Conservation (phyloP, 306 rosid species). For the Castanea mollissima region DNA sequence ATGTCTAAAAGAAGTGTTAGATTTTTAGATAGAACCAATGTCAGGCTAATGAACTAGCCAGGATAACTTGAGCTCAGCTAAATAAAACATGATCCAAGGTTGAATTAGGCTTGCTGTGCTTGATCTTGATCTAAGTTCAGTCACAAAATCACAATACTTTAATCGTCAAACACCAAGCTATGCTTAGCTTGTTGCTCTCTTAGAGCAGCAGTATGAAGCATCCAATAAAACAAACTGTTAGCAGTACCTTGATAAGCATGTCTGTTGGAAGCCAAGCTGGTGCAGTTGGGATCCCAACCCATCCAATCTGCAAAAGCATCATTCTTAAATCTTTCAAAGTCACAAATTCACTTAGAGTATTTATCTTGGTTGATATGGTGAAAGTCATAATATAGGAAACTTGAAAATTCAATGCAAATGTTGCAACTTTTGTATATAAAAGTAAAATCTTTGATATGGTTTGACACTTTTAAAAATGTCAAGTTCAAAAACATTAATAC, state of each 20-base stretch:
- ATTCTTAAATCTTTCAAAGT: neutral
- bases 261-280: constrained; percentile 98
- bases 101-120: neutral
- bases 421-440: neutral
- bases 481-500: too few species aligned
- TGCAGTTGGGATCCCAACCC: constrained; percentile 96
- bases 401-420: neutral
- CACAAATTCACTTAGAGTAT: neutral
- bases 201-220: neutral
- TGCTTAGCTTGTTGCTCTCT: neutral
- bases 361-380: neutral
- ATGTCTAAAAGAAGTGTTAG: neutral
- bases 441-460: neutral
- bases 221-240: neutral
- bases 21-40: neutral
- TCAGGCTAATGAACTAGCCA: neutral
- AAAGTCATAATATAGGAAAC: neutral
- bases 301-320: constrained; percentile 54
- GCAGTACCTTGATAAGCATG: constrained; percentile 84
- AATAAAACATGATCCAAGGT: neutral
- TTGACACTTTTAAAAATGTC: neutral
- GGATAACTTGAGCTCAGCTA: neutral
- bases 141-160: neutral
- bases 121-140: neutral
- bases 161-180: neutral